These are phyloP conservation scores for Fusarium sp. DNA, from an alignment of 2,329 filamentous ascomycete genomes.

Conservation along the genomic window DNA sequence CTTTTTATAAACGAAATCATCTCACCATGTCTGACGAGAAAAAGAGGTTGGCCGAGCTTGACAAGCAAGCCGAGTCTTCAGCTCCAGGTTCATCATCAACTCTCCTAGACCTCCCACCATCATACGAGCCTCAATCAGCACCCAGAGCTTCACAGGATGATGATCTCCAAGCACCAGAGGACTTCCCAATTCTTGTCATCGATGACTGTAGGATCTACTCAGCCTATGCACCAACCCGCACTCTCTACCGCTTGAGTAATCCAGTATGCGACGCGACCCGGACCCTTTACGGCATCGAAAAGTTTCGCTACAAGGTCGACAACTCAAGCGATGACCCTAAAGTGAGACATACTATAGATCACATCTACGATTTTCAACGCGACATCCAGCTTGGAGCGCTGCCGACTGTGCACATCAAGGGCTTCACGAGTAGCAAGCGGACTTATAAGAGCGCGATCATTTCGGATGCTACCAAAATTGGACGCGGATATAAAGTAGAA, in stretches of 20 bases:
- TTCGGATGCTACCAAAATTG: constrained; percentile 22
- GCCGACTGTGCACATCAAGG: constrained; percentile 31
- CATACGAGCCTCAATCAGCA: constrained; percentile 11
- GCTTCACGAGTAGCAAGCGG: constrained; percentile 38
- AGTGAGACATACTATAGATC: constrained; percentile 41
- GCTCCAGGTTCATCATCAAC: neutral
- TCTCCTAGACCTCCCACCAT: constrained; percentile 3
- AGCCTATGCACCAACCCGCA: constrained; percentile 23
- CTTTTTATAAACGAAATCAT: neutral
- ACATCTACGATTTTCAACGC: constrained; percentile 48
- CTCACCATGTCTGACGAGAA: neutral
- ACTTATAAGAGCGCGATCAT: constrained; percentile 39
- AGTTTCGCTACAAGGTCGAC: constrained; percentile 42
- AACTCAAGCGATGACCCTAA: constrained; percentile 22
- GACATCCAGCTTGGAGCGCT: constrained; percentile 15
- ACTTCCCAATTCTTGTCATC: constrained; percentile 37
- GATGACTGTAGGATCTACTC: constrained; percentile 42
- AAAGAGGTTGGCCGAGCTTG: neutral
- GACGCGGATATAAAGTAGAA: constrained; percentile 37
- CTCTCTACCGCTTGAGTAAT: constrained; percentile 46
- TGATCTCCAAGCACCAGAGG: constrained; percentile 10
- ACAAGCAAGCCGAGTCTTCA: neutral
- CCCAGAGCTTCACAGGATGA: neutral
- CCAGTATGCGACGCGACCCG: constrained; percentile 34
- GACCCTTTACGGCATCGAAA: constrained; percentile 43